Evolutionary conservation across 768 basidiomycete species (phyloP).

Genomic region (Podaxis sp.): DNA sequence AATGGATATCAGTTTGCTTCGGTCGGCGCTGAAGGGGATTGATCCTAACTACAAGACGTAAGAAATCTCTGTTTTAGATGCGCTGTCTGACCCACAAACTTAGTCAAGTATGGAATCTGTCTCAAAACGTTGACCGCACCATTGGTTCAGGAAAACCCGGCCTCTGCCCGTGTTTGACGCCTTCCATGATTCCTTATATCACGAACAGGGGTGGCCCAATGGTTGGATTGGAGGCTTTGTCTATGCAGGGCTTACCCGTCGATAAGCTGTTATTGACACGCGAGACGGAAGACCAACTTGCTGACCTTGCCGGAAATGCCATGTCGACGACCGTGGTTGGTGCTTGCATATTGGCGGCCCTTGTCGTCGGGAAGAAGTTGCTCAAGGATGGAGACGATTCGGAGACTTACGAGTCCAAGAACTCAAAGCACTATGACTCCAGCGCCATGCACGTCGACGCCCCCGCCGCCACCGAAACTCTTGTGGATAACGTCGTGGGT

Average conservation of each 20-base stretch:
- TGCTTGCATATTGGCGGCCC: slow-evolving; percentile 78
- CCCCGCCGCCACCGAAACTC: slow-evolving; percentile 45
- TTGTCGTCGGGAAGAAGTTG: slow-evolving; percentile 62
- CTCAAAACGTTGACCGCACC: slow-evolving; percentile 93
- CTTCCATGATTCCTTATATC: slow-evolving; percentile 95
- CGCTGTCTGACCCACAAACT: slow-evolving; percentile 13
- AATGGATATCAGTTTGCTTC: slow-evolving; percentile 86
- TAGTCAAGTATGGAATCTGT: slow-evolving; percentile 92
- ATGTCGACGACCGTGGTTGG: slow-evolving; percentile 98
- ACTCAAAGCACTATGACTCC: slow-evolving; percentile 29
- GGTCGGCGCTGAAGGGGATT: slow-evolving; percentile 73
- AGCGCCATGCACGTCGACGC: slow-evolving; percentile 22
- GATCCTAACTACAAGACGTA: slow-evolving; percentile 91
- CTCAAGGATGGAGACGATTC: slow-evolving; percentile 64
- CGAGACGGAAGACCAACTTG: slow-evolving; percentile 90
- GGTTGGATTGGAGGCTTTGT: slow-evolving; percentile 88
- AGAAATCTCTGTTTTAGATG: slow-evolving; percentile 21
- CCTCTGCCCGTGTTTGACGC: slow-evolving; percentile 90
- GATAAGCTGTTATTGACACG: slow-evolving; percentile 89
- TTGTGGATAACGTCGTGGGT: slow-evolving; percentile 19
- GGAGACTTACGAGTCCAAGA: slow-evolving; percentile 65
- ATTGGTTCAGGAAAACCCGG: slow-evolving; percentile 78
- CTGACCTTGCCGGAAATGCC: slow-evolving; percentile 93
- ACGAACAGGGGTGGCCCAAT: slow-evolving; percentile 95
- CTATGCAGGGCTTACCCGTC: slow-evolving; percentile 91